Percentiles rank a stretch among this genome's conserved stretches.
phyloP scores from a whole-genome alignment of 257 asterid genomes.

The Nicotiana undulata region DNA sequence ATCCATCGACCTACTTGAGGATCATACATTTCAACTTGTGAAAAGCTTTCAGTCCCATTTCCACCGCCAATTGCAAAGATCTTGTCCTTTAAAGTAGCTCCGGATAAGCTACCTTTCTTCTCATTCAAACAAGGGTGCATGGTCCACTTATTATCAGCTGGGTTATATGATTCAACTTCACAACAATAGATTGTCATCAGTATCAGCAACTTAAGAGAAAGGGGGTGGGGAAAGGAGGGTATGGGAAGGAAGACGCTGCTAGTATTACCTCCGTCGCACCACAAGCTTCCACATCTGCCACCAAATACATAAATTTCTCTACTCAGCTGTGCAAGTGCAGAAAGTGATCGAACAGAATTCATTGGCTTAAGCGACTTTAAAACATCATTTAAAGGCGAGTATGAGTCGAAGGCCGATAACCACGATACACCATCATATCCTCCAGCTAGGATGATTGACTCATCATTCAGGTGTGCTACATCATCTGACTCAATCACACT shows the following conservation, averaged over 20 bases:
- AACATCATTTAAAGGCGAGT: constrained; percentile 54
- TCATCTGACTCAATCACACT: constrained; percentile 19
- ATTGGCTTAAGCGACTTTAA: constrained; percentile 55
- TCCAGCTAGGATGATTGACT: constrained; percentile 60
- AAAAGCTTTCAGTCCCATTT: constrained; percentile 46
- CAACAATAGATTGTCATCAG: neutral
- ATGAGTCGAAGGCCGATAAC: constrained; percentile 51
- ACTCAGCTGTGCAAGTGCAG: constrained; percentile 46
- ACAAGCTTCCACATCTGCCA: constrained; percentile 47
- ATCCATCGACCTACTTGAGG: constrained; percentile 70
- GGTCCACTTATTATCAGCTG: constrained; percentile 50
- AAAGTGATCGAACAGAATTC: constrained; percentile 48
- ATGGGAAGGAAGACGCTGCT: neutral
- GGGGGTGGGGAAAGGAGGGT: neutral
- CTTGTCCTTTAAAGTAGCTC: constrained; percentile 47
- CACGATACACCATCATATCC: constrained; percentile 72
- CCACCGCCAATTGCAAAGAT: constrained; percentile 82
- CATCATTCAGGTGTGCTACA: constrained; percentile 20
- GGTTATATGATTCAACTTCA: constrained; percentile 84
- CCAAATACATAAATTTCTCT: constrained; percentile 66
- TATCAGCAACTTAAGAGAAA: neutral
- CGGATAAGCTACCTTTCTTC: constrained; percentile 62
- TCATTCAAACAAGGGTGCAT: constrained; percentile 41
- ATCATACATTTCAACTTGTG: constrained; percentile 77
- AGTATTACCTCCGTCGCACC: constrained; percentile 57